Percentiles rank a stretch among this genome's conserved stretches.
phyloP scores from a whole-genome alignment of 345 rosid species.

The Euclidium syriacum region DNA sequence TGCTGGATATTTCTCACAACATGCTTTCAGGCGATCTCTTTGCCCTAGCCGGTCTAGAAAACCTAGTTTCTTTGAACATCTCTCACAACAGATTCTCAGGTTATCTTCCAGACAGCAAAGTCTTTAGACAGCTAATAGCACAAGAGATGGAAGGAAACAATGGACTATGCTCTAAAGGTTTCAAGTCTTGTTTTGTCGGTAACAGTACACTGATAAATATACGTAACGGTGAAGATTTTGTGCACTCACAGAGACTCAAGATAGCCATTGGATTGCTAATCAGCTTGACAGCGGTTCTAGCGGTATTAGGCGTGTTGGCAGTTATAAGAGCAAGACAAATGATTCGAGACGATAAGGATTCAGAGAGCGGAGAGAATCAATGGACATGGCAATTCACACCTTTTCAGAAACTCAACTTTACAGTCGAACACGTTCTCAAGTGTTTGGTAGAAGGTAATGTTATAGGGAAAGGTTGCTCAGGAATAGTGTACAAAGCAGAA shows the following conservation, averaged over 20 bases:
- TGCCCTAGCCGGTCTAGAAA: constrained; percentile 43
- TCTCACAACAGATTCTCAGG: constrained; percentile 79
- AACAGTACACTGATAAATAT: constrained; percentile 28
- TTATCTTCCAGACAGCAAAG: constrained; percentile 65
- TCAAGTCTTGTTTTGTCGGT: constrained; percentile 49
- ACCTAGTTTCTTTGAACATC: constrained; percentile 65
- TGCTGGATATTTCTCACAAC: constrained; percentile 64
- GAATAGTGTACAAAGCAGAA: constrained; percentile 77
- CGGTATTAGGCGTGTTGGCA: constrained; percentile 49
- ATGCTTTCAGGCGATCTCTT: constrained; percentile 55
- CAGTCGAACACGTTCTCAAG: constrained; percentile 60
- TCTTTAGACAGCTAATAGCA: constrained; percentile 51
- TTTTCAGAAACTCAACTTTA: constrained; percentile 66
- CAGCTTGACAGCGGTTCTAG: constrained; percentile 40
- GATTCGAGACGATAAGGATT: constrained; percentile 41
- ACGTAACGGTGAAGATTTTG: constrained; percentile 9
- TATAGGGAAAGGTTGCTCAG: constrained; percentile 87
- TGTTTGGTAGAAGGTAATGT: constrained; percentile 65
- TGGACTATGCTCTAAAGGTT: constrained; percentile 51
- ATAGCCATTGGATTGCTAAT: constrained; percentile 50
- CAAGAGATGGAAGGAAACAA: constrained; percentile 54
- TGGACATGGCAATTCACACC: constrained; percentile 85
- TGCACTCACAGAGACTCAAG: constrained; percentile 41
- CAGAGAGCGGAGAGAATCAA: constrained; percentile 44
- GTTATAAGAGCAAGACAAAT: constrained; percentile 44